phyloP scores from a whole-genome alignment of 1,284 basidiomycete species.

The Irpex lacteus region DNA sequence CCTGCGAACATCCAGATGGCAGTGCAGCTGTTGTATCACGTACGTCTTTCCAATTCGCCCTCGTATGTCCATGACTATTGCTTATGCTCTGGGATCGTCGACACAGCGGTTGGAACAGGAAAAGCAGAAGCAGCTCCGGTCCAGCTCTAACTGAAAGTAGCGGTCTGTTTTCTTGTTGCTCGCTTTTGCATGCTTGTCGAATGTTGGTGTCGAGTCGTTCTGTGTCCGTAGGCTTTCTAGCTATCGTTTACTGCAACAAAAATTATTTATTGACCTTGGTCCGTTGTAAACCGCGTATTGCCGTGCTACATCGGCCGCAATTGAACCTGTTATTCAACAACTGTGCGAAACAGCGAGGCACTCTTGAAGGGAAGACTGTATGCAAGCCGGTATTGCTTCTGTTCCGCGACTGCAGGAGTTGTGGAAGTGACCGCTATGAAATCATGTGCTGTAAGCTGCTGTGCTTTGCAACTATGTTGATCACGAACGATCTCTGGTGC shows the following conservation, averaged over 20 bases:
- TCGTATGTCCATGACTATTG: constrained; percentile 6
- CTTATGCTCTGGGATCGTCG: constrained; percentile 1
- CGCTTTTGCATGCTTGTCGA: neutral
- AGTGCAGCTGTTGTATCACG: constrained; percentile 89
- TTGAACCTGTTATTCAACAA: too few relatives aligned
- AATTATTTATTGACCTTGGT: neutral
- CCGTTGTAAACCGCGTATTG: neutral
- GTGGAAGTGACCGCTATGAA: too few relatives aligned
- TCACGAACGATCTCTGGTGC: too few relatives aligned
- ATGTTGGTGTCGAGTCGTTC: neutral
- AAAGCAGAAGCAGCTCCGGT: constrained; percentile 78
- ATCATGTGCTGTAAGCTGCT: too few relatives aligned
- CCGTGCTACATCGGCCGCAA: neutral
- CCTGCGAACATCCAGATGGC: constrained; percentile 96
- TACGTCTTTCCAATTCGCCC: constrained; percentile 37
- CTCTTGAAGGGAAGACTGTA: too few relatives aligned
- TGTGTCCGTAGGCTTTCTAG: neutral
- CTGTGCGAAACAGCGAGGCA: too few relatives aligned
- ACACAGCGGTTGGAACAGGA: constrained; percentile 83
- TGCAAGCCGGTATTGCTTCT: too few relatives aligned
- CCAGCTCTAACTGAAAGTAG: constrained; percentile 16
- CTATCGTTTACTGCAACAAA: neutral
- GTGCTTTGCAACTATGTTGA: too few relatives aligned
- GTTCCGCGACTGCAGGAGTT: too few relatives aligned
- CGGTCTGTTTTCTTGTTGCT: constrained; percentile 6